Evolutionary conservation across 176 grass and related monocot genomes (phyloP).

Genomic region (Oryza australiensis): DNA sequence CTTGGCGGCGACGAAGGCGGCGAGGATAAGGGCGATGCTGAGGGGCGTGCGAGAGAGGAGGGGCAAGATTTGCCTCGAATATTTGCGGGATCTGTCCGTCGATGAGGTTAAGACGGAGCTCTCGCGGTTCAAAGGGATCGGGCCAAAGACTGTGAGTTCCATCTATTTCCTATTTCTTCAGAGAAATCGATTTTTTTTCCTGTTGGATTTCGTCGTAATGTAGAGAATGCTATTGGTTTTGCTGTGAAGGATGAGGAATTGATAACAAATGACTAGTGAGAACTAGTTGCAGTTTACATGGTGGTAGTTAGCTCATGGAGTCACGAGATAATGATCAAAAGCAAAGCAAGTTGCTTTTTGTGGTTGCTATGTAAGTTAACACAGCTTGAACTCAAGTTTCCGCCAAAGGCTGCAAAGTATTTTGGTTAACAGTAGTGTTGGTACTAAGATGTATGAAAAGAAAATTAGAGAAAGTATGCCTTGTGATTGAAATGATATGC

Average conservation of each 20-base stretch:
- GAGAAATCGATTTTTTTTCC: too few relatives aligned
- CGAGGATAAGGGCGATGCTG: conserved; percentile 66
- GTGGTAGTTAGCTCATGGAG: background rate
- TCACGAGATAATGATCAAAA: background rate
- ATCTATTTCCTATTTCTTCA: conserved; percentile 8
- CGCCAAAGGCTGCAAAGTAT: background rate
- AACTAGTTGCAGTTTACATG: conserved; percentile 12
- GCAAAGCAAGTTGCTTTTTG: background rate
- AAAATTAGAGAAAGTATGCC: background rate
- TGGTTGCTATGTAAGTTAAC: background rate
- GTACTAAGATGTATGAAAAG: background rate
- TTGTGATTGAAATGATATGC: conserved; percentile 3
- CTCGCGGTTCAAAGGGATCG: conserved; percentile 81
- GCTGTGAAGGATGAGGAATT: conserved; percentile 1
- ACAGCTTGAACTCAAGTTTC: conserved; percentile 5
- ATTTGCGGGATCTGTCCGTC: conserved; percentile 56
- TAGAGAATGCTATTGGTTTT: conserved; percentile 6
- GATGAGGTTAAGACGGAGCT: conserved; percentile 81
- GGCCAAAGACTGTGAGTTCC: conserved; percentile 75
- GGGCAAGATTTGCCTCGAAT: conserved; percentile 76
- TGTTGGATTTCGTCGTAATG: background rate
- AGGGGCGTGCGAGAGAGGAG: conserved; percentile 58
- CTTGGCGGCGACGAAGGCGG: conserved; percentile 73
- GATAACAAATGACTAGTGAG: background rate
- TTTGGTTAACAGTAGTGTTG: background rate